Base-by-base conservation (phyloP, 1,284 basidiomycete genomes). In the Porodaedalea pini region DNA sequence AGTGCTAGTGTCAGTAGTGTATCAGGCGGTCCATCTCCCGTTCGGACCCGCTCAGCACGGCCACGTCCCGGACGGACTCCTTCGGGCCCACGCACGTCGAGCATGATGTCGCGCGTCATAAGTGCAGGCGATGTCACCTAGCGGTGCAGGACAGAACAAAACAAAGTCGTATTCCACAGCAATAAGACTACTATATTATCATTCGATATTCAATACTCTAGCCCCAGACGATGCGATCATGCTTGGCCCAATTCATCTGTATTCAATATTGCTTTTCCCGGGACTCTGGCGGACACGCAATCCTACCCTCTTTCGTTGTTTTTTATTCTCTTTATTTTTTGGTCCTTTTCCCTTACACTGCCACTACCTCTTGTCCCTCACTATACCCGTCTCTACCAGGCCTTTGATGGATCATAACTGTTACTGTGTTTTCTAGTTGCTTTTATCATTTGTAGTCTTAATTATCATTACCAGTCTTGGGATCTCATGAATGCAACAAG, bases 41-140 rank as follows among this genome's bases (percentile, higher is more conserved):
- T 4, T n/a, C 5, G 40, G 23, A 21, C 40, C 17, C 17, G 23
- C 34, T 21, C 34, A 23, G 11, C 43, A 21, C 31, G 39, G 29
- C 52, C 57, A 29, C 47, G 21, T 25, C 39, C 48, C 25, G 25
- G 23, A 3, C 45, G 51, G 41, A 31, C 11, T 8, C 36, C 47
- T 6, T 43, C 54, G 13, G 58, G 58, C 13, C 47, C 58, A n/a
- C 29, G 58, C 5, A 27, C 48, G 25, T 51, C 58, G 40, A 60
- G 49, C 27, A 50, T 27, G 29, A 59, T 59, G 57, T 59, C 57
- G 36, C 34, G 53, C 2, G 57, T 55, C 2, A 32, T 55, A 15
- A 55, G 29, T 11, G 57, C 57, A 21, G 40, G 43, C n/a, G 57
- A 58, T 37, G 39, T 54, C 36, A 25, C 40, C 23, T 5, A 8